Percentiles rank a stretch among this genome's conserved stretches.
These are phyloP conservation scores for Boletus rubescentipes DNA, from an alignment of 768 basidiomycete species.

Conservation along the genomic window DNA sequence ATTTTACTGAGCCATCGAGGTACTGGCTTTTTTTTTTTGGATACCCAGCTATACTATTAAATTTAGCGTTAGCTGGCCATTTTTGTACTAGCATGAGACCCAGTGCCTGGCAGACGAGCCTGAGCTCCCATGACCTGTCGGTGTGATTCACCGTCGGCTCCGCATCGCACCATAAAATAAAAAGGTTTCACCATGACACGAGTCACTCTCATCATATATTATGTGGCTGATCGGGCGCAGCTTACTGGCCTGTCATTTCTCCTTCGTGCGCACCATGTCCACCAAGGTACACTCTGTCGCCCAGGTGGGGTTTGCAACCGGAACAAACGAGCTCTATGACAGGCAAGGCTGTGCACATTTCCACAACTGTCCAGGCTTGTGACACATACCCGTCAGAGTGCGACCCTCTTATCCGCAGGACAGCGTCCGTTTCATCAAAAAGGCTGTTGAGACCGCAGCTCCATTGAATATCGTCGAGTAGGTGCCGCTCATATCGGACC, in stretches of 20 bases:
- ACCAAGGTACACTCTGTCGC: constrained; percentile 61
- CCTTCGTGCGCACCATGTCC: constrained; percentile 25
- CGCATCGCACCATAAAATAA: neutral
- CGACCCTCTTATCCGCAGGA: constrained; percentile 79
- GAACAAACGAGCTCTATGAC: constrained; percentile 84
- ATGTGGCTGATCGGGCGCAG: neutral
- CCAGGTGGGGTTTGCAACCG: constrained; percentile 69
- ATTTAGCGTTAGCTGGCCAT: too few species aligned
- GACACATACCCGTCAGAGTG: constrained; percentile 42
- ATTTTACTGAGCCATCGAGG: too few species aligned
- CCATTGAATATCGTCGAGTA: constrained; percentile 72
- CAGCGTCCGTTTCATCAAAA: constrained; percentile 61
- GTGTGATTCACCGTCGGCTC: neutral
- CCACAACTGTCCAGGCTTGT: neutral
- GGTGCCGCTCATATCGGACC: constrained; percentile 18
- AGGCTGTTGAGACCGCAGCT: constrained; percentile 36
- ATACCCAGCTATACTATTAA: too few species aligned
- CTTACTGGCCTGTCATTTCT: neutral
- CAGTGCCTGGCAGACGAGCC: too few species aligned
- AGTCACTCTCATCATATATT: too few species aligned
- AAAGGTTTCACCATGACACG: neutral
- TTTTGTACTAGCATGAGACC: too few species aligned
- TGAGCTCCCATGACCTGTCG: too few species aligned
- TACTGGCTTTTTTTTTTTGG: too few species aligned
- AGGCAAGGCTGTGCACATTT: neutral